These are phyloP conservation scores for Rhynchospora breviuscula DNA, from an alignment of 176 grass and related monocot species.

Conservation along the genomic window DNA sequence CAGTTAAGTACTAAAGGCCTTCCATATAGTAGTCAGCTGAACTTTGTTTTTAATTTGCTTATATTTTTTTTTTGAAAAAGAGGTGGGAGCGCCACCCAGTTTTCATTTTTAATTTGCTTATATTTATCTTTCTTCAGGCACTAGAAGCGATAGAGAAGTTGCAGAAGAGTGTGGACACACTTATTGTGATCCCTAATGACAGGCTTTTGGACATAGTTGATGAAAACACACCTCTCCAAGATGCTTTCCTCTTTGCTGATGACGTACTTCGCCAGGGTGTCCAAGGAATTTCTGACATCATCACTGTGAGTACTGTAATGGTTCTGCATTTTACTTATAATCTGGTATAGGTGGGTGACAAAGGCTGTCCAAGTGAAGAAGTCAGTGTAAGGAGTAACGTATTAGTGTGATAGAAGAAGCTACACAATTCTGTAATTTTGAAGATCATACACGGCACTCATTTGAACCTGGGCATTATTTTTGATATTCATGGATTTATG, in stretches of 20 bases:
- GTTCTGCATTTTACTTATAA: background rate
- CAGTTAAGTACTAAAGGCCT: background rate
- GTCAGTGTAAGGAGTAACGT: background rate
- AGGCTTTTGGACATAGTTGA: conserved; percentile 70
- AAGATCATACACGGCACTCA: background rate
- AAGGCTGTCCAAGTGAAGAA: background rate
- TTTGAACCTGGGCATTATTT: background rate
- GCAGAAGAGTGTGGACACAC: conserved; percentile 80
- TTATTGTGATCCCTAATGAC: conserved; percentile 95
- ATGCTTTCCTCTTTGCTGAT: conserved; percentile 95
- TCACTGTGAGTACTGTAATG: conserved; percentile 42
- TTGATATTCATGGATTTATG: background rate
- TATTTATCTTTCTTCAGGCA: conserved; percentile 49
- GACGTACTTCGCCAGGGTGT: conserved; percentile 93
- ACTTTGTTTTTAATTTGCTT: conserved; percentile 7
- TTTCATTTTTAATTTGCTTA: conserved; percentile 12
- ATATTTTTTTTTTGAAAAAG: no score
- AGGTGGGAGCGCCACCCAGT: no score
- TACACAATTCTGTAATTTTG: background rate
- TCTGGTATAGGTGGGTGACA: background rate
- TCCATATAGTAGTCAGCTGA: background rate
- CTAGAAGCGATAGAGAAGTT: conserved; percentile 91
- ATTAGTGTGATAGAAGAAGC: background rate
- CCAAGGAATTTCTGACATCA: conserved; percentile 98
- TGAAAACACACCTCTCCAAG: conserved; percentile 92